Evolutionary conservation across 768 basidiomycete genomes (phyloP), one percentile per base, ranked within the genome.

Genomic region (Royoungia palumana): DNA sequence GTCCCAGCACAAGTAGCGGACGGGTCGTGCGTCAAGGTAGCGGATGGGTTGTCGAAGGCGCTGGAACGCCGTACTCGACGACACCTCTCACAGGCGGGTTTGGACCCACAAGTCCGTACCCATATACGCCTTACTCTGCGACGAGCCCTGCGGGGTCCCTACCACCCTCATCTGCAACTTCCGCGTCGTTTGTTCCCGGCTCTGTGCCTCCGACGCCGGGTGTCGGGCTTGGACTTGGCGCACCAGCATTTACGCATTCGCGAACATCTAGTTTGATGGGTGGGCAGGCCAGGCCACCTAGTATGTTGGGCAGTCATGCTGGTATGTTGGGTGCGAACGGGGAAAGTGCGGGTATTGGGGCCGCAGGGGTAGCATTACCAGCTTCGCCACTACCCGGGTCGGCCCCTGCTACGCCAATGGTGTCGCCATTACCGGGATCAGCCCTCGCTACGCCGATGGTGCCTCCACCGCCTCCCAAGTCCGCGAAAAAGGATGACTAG

Each of bases 21-120:
- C 70, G 75, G 5, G 73, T 85, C 54, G 63, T 81, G 3, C 74
- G 78, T 11, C 82, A 83, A 50, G 83, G 83, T 12, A 68, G 55
- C 24, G 78, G 80, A 4, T 85, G 83, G 82, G 75, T 75, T 35
- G 71, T 80, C 43, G 85, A 86, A 34, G 78, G 79, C 35, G 27
- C 55, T 0, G 50, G 54, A 2, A 68, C 68, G n/a, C 73, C 75
- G 2, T 65, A 75, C 48, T 46, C 58, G 21, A 55, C 63, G 37
- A 72, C 76, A 0, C 71, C 75, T 0, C 55, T 53, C 8, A 56
- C 70, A 1, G 60, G 63, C 6, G 57, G 63, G 6, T 65, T 70
- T 35, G 58, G 57, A 0, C 47, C 54, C 12, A 7, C 27, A 51
- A 66, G 62, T 46, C 60, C 67, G 13, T 67, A 63, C 42, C 57